Base-by-base conservation (phyloP, 805 yeast species). In the Pichia deserticola region DNA sequence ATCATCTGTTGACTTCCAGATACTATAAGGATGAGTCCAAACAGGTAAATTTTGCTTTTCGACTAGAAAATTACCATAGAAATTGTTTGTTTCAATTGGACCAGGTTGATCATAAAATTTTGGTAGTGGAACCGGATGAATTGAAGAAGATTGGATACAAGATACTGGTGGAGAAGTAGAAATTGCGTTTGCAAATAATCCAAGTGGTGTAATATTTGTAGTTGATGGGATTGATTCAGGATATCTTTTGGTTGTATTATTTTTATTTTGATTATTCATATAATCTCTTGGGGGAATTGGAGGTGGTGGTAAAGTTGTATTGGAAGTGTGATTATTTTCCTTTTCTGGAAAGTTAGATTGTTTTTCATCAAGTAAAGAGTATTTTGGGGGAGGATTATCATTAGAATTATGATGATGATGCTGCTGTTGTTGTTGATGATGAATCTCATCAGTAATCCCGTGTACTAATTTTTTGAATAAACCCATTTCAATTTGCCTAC, bases 1-100 rank as follows among this genome's bases (percentile, higher is more conserved):
- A 25, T 62, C 63, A 44, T 65, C 69, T 4, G 49, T 56, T 8
- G 82, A 69, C 54, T 75, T 74, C 92, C 90, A 86, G 6, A 85
- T 67, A 33, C 87, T 78, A 60, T 86, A 86, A 1, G 96, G 96
- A 57, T 84, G 89, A 0, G 92, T 79, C 89, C 90, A 87, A 0
- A 81, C 76, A 0, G 92, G 87, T 50, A 77, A 71, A 3, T 79
- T 77, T 60, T 84, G 92, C 49, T 74, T 73, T 0, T 75, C 89
- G 36, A 87, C 72, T 10, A 86, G 64, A 63, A 87, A 66, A 65
- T 87, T 87, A 36, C 85, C 83, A 62, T 82, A 87, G 60, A 86
- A 87, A 60, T 86, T 86, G 64, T 87, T 87, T 7, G 95, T 86
- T 52, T 82, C 82, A 32, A 83, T 72, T 11, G 69, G 68, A 5